Conservation (phyloP, 2,329 filamentous ascomycete genomes). For the Aspergillus jensenii region DNA sequence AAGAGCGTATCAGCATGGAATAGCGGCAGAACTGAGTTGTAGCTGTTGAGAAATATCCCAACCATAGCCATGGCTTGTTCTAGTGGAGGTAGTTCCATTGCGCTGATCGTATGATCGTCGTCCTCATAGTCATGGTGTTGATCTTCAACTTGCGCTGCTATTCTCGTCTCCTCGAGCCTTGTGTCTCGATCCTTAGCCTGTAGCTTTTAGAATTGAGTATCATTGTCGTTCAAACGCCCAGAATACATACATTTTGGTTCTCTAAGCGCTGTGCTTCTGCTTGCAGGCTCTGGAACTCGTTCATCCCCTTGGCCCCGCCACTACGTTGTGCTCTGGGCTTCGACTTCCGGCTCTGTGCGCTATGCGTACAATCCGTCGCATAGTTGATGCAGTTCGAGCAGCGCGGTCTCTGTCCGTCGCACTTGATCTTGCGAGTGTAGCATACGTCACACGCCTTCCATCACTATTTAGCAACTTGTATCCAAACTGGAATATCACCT, state of each 20-base stretch:
- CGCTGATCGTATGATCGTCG: not conserved
- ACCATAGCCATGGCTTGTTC: not conserved
- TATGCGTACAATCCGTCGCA: not conserved
- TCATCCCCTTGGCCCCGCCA: too few species aligned
- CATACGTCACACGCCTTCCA: not conserved
- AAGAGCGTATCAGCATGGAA: not conserved
- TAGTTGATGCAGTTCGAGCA: not conserved
- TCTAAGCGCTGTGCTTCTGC: too few species aligned
- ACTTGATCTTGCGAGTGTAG: constrained; percentile 1
- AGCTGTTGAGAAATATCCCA: not conserved
- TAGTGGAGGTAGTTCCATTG: not conserved
- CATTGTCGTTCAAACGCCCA: too few species aligned
- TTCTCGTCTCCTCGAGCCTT: too few species aligned
- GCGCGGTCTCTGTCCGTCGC: not conserved
- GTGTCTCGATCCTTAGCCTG: too few species aligned
- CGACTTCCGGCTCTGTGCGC: not conserved
- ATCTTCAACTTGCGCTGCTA: not conserved
- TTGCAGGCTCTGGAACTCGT: too few species aligned
- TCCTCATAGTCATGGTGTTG: not conserved
- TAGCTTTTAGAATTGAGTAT: too few species aligned
- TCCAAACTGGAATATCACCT: not conserved
- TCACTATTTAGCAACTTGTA: not conserved
- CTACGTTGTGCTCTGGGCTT: not conserved
- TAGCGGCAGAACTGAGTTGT: not conserved
- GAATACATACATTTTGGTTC: too few species aligned